Percentiles rank a stretch among this genome's conserved stretches.
phyloP scores from a whole-genome alignment of 148 eudicot species.

The Diospyros kaki region DNA sequence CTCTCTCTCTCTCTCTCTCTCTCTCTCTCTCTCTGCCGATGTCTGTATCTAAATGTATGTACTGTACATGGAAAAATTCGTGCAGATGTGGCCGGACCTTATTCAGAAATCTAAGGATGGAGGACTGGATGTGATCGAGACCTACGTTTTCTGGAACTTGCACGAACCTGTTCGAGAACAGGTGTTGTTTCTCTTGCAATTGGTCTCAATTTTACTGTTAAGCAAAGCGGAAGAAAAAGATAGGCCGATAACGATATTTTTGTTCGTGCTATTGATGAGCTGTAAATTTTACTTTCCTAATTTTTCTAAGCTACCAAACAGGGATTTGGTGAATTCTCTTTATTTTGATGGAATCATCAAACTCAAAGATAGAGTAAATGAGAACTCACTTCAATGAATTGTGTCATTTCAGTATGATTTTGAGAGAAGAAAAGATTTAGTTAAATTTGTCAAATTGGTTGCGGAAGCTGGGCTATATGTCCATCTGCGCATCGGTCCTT shows the following conservation, averaged over 20 bases:
- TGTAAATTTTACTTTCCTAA: not conserved
- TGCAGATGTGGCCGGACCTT: conserved; percentile 92
- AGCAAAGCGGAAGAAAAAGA: too few relatives aligned
- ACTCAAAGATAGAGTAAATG: not conserved
- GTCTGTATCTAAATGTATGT: not conserved
- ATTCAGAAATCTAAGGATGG: conserved; percentile 92
- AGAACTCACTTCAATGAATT: not conserved
- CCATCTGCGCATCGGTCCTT: conserved; percentile 85
- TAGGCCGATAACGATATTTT: too few relatives aligned
- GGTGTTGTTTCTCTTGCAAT: conserved; percentile 29
- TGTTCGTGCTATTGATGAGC: too few relatives aligned
- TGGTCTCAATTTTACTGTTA: not conserved
- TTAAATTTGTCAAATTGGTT: conserved; percentile 72
- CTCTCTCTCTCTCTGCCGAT: not conserved
- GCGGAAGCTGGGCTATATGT: conserved; percentile 77
- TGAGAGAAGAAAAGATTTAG: conserved; percentile 77
- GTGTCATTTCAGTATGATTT: conserved; percentile 63
- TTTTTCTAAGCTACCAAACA: not conserved
- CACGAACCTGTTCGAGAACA: conserved; percentile 73
- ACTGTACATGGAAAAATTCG: not conserved
- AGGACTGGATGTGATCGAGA: conserved; percentile 80
- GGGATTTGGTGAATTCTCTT: not conserved
- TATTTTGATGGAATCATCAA: not conserved
- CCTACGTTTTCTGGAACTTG: conserved; percentile 88
- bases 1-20: conserved; percentile 4